These are phyloP conservation scores for Suhomyces maxii DNA, from an alignment of 1,139 yeast species.

Conservation along the genomic window DNA sequence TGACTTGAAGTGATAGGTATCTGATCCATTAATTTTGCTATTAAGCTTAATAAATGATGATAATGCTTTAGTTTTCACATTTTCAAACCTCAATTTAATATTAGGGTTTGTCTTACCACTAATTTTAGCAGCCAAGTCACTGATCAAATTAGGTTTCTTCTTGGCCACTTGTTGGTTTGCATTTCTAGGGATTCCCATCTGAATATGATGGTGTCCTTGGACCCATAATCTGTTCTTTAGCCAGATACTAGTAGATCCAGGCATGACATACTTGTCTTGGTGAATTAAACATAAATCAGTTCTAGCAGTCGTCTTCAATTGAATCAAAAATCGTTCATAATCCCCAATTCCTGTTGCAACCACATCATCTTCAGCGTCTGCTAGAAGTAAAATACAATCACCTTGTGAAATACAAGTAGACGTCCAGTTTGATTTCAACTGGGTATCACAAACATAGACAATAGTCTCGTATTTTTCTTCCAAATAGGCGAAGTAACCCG, in stretches of 20 bases:
- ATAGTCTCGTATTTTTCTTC: constrained; percentile 89
- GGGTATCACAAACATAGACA: constrained; percentile 84
- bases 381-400: constrained; percentile 76
- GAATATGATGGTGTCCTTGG: constrained; percentile 89
- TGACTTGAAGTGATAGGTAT: constrained; percentile 37
- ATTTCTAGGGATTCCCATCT: constrained; percentile 43
- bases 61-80: constrained; percentile 32
- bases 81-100: constrained; percentile 33
- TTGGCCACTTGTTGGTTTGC: constrained; percentile 15
- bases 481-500: constrained; percentile 86
- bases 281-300: constrained; percentile 86
- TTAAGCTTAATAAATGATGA: constrained; percentile 26
- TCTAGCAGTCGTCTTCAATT: constrained; percentile 80
- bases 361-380: constrained; percentile 64
- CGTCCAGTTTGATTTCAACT: constrained; percentile 86
- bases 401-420: constrained; percentile 92
- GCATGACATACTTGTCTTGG: constrained; percentile 75
- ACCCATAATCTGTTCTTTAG: constrained; percentile 85
- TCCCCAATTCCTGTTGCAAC: constrained; percentile 78
- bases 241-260: constrained; percentile 88
- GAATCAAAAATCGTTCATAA: constrained; percentile 72
- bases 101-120: constrained; percentile 36
- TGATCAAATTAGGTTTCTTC: constrained; percentile 27
- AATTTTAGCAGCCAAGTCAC: constrained; percentile 42
- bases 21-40: constrained; percentile 16